Conservation (phyloP, 1,284 basidiomycete species). For the Microbotryum violaceum region DNA sequence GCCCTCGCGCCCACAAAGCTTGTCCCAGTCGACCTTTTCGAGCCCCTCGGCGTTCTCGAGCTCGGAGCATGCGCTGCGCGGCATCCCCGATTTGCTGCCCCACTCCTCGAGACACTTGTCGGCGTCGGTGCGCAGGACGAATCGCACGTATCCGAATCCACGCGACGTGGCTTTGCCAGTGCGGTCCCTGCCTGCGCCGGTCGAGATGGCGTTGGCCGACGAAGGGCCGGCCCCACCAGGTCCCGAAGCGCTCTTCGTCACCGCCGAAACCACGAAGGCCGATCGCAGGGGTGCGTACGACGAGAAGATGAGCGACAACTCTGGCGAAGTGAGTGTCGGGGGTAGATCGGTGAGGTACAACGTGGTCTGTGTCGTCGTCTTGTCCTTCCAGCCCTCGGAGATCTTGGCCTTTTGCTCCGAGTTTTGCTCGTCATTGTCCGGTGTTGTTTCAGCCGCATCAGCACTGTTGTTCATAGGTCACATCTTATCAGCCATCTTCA, state of each 20-base stretch:
- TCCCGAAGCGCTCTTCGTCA: conserved; percentile 45
- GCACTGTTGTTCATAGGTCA: conserved; percentile 10
- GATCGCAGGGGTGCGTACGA: conserved; percentile 88
- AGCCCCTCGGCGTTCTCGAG: conserved; percentile 22
- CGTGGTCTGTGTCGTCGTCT: conserved; percentile 34
- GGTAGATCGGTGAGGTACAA: conserved; percentile 54
- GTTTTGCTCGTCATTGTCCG: background rate
- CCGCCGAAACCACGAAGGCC: conserved; percentile 69
- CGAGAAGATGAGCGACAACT: conserved; percentile 86
- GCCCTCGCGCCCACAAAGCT: conserved; percentile 51
- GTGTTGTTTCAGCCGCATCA: conserved; percentile 20
- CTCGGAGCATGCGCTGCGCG: conserved; percentile 22
- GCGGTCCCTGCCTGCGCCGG: conserved; percentile 27
- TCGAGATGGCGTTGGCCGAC: conserved; percentile 23
- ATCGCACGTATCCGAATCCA: conserved; percentile 96
- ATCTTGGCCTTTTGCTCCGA: background rate
- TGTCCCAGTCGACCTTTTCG: conserved; percentile 45
- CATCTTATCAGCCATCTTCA: background rate
- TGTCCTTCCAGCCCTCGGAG: conserved; percentile 8
- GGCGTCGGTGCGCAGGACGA: conserved; percentile 83
- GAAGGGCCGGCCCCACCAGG: conserved; percentile 32
- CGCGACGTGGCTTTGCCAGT: conserved; percentile 66
- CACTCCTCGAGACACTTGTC: conserved; percentile 56
- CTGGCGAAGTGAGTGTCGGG: conserved; percentile 79
- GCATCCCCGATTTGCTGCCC: conserved; percentile 45